Evolutionary conservation across 768 basidiomycete genomes (phyloP).

Genomic region (Psilocybe tampanensis): DNA sequence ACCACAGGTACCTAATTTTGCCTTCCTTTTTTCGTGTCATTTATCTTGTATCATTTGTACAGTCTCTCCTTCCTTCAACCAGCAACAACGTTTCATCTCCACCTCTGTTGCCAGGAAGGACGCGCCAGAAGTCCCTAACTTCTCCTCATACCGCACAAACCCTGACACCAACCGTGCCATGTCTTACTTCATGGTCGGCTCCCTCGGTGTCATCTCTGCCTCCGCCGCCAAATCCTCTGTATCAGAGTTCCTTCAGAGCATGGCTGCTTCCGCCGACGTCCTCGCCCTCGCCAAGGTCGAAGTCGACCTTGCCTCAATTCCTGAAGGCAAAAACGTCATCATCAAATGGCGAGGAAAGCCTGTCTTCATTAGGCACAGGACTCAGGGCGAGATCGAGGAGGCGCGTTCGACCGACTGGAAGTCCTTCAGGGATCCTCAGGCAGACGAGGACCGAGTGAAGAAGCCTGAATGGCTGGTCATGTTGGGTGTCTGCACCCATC

Average conservation of each 20-base stretch:
- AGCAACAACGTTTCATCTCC: slow-evolving; percentile 75
- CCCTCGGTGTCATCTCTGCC: slow-evolving; percentile 91
- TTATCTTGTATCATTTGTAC: slow-evolving; percentile 15
- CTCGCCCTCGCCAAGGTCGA: slow-evolving; percentile 98
- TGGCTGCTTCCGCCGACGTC: slow-evolving; percentile 97
- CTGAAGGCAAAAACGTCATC: slow-evolving; percentile 96
- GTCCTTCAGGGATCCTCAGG: slow-evolving; percentile 86
- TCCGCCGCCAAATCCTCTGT: slow-evolving; percentile 93
- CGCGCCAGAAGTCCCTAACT: slow-evolving; percentile 88
- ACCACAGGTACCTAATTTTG: slow-evolving; percentile 52
- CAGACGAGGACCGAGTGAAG: slow-evolving; percentile 87
- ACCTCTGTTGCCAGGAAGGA: slow-evolving; percentile 71
- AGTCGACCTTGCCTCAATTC: slow-evolving; percentile 86
- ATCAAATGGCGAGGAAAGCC: slow-evolving; percentile 99
- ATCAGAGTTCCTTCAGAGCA: slow-evolving; percentile 91
- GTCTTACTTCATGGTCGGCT: slow-evolving; percentile 89
- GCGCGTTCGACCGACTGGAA: slow-evolving; percentile 87
- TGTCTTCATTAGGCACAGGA: slow-evolving; percentile 98
- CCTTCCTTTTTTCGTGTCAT: neutral
- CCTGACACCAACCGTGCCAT: slow-evolving; percentile 70
- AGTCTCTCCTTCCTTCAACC: slow-evolving; percentile 57
- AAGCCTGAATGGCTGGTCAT: slow-evolving; percentile 96
- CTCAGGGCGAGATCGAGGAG: slow-evolving; percentile 88
- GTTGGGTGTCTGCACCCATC: slow-evolving; percentile 94
- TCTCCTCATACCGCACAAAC: slow-evolving; percentile 76